Evolutionary conservation across 305 asterid species (phyloP).

Genomic region (Fraxinus ornus): DNA sequence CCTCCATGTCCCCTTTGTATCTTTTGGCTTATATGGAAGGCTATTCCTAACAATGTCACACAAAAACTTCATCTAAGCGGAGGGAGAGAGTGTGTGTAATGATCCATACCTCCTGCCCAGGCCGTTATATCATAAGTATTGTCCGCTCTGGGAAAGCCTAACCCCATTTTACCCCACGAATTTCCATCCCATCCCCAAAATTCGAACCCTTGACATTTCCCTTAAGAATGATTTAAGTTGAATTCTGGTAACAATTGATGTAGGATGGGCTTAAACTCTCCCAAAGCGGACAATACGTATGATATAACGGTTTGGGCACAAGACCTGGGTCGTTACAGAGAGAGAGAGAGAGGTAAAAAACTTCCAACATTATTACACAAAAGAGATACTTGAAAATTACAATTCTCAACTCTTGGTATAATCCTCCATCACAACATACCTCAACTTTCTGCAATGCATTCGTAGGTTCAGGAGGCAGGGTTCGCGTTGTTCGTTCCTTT

Average conservation of each 20-base stretch:
- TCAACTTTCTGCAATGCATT: constrained; percentile 86
- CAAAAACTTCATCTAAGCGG: background rate
- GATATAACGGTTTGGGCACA: background rate
- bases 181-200: too few species aligned
- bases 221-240: too few species aligned
- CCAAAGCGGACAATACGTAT: too few species aligned
- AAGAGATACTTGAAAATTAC: background rate
- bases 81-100: background rate
- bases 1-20: background rate
- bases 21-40: background rate
- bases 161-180: too few species aligned
- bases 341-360: too few species aligned
- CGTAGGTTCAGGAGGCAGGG: constrained; percentile 61
- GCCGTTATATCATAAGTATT: too few species aligned
- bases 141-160: too few species aligned
- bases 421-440: constrained; percentile 40
- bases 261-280: too few species aligned
- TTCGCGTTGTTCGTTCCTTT: constrained; percentile 44
- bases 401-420: background rate
- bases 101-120: too few species aligned
- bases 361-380: background rate
- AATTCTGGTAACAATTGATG: too few species aligned
- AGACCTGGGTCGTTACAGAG: too few species aligned
- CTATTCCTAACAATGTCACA: background rate
- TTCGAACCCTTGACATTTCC: too few species aligned